Conservation (phyloP, 176 grass and related monocot genomes). For the Juncus inflexus region DNA sequence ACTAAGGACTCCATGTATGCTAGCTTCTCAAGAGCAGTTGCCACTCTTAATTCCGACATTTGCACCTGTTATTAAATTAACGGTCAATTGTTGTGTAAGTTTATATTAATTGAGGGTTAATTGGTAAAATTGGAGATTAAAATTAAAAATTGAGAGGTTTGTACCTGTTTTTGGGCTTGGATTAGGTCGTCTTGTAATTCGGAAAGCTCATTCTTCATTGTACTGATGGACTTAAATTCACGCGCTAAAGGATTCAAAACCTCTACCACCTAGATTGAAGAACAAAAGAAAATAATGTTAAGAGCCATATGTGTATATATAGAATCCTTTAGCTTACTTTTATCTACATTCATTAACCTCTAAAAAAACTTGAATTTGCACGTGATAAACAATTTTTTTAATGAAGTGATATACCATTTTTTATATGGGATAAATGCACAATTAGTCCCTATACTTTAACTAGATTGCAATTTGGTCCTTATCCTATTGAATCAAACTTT, state of each 20-base stretch:
- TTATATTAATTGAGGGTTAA: not conserved
- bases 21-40: constrained; percentile 64
- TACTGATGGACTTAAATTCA: constrained; percentile 83
- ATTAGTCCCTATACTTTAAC: too few species aligned
- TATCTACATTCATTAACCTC: not conserved
- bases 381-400: not conserved
- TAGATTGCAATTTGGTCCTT: too few species aligned
- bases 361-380: not conserved
- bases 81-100: constrained; percentile 3
- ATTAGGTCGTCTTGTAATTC: constrained; percentile 62
- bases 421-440: too few species aligned
- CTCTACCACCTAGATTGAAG: constrained; percentile 63
- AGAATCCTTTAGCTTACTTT: not conserved
- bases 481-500: too few species aligned
- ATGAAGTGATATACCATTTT: too few species aligned
- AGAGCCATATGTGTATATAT: not conserved
- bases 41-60: constrained; percentile 66
- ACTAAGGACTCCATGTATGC: constrained; percentile 79
- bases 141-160: not conserved
- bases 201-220: constrained; percentile 84
- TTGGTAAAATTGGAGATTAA: not conserved
- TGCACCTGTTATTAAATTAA: constrained; percentile 54
- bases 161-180: constrained; percentile 74
- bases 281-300: constrained; percentile 1
- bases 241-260: constrained; percentile 85